Conservation (phyloP, 176 grass and related monocot species). For the Oryza rufipogon region DNA sequence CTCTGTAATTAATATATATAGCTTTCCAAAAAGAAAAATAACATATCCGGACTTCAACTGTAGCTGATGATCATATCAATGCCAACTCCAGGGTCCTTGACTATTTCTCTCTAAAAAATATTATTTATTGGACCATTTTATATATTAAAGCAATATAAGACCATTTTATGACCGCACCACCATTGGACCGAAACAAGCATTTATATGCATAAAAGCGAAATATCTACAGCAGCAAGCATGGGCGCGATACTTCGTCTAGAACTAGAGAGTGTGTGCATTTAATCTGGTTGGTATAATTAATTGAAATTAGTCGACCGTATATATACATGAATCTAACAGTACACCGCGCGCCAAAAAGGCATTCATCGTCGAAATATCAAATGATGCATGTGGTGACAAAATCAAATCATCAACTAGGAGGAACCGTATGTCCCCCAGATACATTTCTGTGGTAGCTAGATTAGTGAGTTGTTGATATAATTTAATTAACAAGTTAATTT, state of each 20-base stretch:
- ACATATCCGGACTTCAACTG: background rate
- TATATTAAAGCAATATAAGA: background rate
- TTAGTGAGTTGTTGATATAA: background rate
- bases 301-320: background rate
- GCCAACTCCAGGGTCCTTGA: background rate
- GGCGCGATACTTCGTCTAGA: background rate
- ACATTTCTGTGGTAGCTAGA: background rate
- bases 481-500: background rate
- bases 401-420: background rate
- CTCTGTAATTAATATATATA: background rate
- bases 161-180: background rate
- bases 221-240: background rate
- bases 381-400: background rate
- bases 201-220: background rate
- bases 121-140: background rate
- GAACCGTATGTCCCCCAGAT: background rate
- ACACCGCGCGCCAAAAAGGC: background rate
- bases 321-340: background rate
- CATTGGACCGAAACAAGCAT: background rate
- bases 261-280: background rate
- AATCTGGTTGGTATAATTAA: background rate
- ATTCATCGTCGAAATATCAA: too few relatives aligned
- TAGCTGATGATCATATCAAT: background rate
- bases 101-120: too few relatives aligned
- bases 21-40: background rate